phyloP scores from a whole-genome alignment of 1,139 yeast genomes.

The Geotrichum aggregatum region DNA sequence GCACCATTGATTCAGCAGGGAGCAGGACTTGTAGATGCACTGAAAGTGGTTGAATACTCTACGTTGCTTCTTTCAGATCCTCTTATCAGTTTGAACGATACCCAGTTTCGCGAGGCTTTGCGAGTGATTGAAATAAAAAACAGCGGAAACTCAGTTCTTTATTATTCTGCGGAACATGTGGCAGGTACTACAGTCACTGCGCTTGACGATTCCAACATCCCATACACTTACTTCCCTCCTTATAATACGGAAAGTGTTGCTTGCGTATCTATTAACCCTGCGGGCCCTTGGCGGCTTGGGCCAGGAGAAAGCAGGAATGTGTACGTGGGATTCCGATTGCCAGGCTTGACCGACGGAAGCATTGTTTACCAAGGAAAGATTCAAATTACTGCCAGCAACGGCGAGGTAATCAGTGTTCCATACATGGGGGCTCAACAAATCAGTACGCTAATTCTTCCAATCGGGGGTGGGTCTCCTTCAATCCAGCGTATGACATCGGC shows the following conservation, averaged over 20 bases:
- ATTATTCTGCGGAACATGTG: constrained; percentile 20
- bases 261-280: background rate
- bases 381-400: constrained; percentile 6
- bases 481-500: background rate
- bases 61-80: constrained; percentile 26
- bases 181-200: constrained; percentile 12
- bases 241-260: background rate
- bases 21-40: constrained; percentile 37
- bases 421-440: constrained; percentile 15
- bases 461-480: background rate
- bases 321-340: background rate
- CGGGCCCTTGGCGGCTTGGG: background rate
- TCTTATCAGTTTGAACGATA: constrained; percentile 25
- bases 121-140: constrained; percentile 24
- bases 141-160: constrained; percentile 18
- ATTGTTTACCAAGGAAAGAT: constrained; percentile 17
- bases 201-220: background rate
- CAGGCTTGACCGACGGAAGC: background rate
- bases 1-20: constrained; percentile 29
- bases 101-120: constrained; percentile 20
- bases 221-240: constrained; percentile 10
- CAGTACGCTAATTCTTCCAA: background rate
- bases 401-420: constrained; percentile 14
- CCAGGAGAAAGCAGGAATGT: constrained; percentile 10
- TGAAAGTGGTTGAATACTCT: constrained; percentile 39